Base-by-base conservation (phyloP, 164 flowering plant species). In the Vitis rotundifolia region DNA sequence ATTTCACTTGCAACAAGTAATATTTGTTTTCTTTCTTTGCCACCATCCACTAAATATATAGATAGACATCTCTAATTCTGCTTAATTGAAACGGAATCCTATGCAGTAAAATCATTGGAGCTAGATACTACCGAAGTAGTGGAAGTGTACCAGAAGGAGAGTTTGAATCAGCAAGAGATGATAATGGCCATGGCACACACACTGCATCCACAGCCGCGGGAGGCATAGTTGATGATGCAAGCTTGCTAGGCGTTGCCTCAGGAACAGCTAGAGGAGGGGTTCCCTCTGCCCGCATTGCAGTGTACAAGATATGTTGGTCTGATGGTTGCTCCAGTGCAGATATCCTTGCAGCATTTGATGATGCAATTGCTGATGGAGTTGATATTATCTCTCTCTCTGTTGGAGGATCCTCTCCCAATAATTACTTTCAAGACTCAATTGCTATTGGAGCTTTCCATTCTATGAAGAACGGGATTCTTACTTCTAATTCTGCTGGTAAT, bases 121-220 rank as follows among this genome's bases (percentile, higher is more conserved):
- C 91, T 3, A 47, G 69, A 64, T 84, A 62, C 74, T 84, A 85
- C 75, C 53, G 61, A 3, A 18, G 44, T 1, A 74, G 68, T 1
- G 69, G 78, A 18, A 1, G 11, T 1, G 2, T 69, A 7, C 31
- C 49, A 3, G 1, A 8, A 8, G 49, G 19, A 0, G 88, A 81
- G 8, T 9, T 76, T 1, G 58, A 15, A 1, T 80, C 90, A 10
- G 88, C 92, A 3, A 80, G 88, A 68, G 91, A 88, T 54, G 8
- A 80, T 3, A 63, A 68, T n/a, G 97, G 97, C 1, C 97, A 91
- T 61, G 97, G 94, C 5, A 82, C 82, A 5, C 97, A 88, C 75
- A 84, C 86, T n/a, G 82, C 94, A 19, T 90, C 93, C 0, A 90
- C 88, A 3, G 89, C 84, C 8, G 89, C 94, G 0, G 91, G 97